Base-by-base conservation (phyloP, 2,329 filamentous ascomycete species). In the Escovopsis weberi region DNA sequence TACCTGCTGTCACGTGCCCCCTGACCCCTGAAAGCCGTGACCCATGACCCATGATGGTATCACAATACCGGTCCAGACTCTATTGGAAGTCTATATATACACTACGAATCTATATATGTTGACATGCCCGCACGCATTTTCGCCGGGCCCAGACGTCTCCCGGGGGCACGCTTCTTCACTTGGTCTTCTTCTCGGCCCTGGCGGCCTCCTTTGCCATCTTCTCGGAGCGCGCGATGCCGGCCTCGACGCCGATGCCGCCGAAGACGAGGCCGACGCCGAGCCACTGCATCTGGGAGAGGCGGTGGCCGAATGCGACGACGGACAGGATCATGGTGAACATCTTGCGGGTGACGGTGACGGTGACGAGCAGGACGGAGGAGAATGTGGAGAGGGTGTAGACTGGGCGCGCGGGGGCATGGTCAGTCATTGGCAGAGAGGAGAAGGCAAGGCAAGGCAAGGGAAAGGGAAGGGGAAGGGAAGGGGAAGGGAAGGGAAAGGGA, bases 291-390 rank as follows among this genome's bases (percentile, higher is more conserved):
- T 69, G 65, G 26, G 77, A 83, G 39, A 98, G 72, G 48, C 74
- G 76, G 62, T 98, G 91, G 26, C 91, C 91, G 59, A 96, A 98
- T 65, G 86, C 87, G 47, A 96, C 69, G 26, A 98, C 91, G 42
- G 86, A 94, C 41, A 96, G 72, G 46, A 96, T 85, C 91, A 98
- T 98, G 51, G 89, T 96, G 60, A 96, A 75, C 91, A 98, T 98
- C 69, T 98, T 98, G 57, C 91, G 75, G 38, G 91, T 98, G 38
- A 98, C 91, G 2, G 87, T 98, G 3, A 98, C 88, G 4, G 91
- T 96, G 37, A 96, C 89, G 40, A 98, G 77, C 41, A 96, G 73
- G 39, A 98, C 75, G 9, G 83, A 91, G 9, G 85, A 91, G 66
- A 96, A 98, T 40, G 84, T 85, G 12, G 87, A 82, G 6, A 98